Evolutionary conservation across 495 filamentous ascomycete genomes (phyloP), one percentile per base, ranked within the genome.

Genomic region (Aspergillus sparsus): DNA sequence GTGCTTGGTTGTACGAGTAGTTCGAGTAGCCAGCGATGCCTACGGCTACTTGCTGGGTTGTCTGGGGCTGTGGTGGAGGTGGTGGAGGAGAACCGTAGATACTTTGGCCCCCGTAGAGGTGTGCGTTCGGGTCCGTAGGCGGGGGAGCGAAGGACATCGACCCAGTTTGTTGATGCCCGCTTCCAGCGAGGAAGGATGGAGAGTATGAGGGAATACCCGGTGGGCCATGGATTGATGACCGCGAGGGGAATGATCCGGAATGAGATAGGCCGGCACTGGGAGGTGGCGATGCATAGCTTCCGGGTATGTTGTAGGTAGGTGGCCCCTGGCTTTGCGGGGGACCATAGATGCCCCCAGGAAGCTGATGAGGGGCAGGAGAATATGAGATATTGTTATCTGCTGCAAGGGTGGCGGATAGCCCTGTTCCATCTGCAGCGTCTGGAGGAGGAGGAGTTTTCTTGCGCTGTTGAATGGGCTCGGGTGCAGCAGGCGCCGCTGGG

Each of bases 401-500:
- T 57, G 82, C 84, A 0, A 87, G 80, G 3, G 89, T 89, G 18
- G 84, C 84, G 49, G 82, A 81, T 9, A 96, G 77, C 3, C 90
- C 90, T 37, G 90, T 92, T 10, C 87, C 85, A 34, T 76, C 75
- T 44, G 77, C 85, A 34, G 87, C 89, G 65, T 93, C 89, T 12
- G 83, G 81, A 34, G 88, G 88, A 7, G 92, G 92, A 8, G 91
- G 92, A 0, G 92, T 96, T 78, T 96, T 94, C 75, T 97, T 92
- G 49, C 92, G 85, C 64, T 92, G 84, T 54, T 85, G 81, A 64
- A 95, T 88, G 12, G 85, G 85, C 68, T 97, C 92, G 4, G 92
- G 89, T 2, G 90, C 90, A 3, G 92, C 79, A 10, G 92, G 92
- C 1, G 92, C 91, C 0, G 92, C 91, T 1, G 92, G 92, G 71